Conservation (phyloP, 208 protist species). For the Naegleria fowleri region DNA sequence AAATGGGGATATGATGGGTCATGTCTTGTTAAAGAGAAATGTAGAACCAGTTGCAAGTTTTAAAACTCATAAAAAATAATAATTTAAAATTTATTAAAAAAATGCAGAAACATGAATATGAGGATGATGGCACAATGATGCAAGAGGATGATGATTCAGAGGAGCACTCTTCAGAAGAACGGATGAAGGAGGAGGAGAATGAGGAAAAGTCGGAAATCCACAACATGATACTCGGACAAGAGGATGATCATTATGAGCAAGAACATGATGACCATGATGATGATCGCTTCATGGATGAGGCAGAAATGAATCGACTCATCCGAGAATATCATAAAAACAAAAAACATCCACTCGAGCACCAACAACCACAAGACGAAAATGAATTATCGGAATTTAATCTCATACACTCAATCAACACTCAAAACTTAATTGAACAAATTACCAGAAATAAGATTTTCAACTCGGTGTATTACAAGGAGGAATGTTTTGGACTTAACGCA, state of each 20-base stretch:
- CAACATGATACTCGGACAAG: no score
- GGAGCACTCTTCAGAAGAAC: neutral
- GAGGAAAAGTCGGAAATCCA: no score
- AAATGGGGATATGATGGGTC: no score
- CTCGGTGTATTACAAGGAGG: slow-evolving; percentile 74
- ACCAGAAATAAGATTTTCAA: slow-evolving; percentile 63
- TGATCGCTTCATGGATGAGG: neutral
- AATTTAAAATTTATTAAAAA: no score
- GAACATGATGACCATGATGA: neutral
- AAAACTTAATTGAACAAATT: slow-evolving; percentile 74
- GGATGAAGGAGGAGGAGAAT: neutral
- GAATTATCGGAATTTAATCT: slow-evolving; percentile 16
- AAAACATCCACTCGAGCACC: neutral
- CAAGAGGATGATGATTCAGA: neutral
- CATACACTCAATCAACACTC: slow-evolving; percentile 65
- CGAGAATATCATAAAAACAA: neutral
- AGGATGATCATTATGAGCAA: no score
- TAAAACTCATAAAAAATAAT: no score
- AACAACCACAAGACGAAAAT: neutral
- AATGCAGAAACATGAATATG: neutral
- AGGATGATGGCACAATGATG: neutral
- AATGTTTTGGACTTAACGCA: slow-evolving; percentile 72
- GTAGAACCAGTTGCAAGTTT: no score
- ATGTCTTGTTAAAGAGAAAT: no score
- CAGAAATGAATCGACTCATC: neutral